Percentiles rank a stretch among this genome's conserved stretches.
These are phyloP conservation scores for Epichloe coenophiala DNA, from an alignment of 2,329 filamentous ascomycete species.

Conservation along the genomic window DNA sequence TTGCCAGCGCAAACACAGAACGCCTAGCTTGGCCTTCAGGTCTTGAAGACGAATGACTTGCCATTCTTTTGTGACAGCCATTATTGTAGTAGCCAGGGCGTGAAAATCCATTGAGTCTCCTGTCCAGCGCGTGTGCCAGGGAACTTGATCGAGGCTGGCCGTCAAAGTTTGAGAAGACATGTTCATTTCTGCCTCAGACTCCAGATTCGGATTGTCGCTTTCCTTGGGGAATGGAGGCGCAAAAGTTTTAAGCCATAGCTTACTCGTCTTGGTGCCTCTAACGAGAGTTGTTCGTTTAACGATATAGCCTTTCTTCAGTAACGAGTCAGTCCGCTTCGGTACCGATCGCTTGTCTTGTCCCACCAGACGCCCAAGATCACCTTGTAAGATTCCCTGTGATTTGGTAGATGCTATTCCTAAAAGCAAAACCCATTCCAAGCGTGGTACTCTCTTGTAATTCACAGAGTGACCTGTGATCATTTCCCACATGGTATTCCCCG, in stretches of 20 bases:
- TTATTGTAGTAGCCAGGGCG: constrained; percentile 41
- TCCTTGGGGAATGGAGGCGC: constrained; percentile 31
- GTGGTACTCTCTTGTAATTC: constrained; percentile 44
- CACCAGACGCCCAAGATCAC: constrained; percentile 42
- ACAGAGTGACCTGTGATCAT: constrained; percentile 44
- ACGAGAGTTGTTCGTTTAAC: constrained; percentile 46
- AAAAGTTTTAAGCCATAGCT: constrained; percentile 45
- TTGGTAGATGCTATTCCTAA: constrained; percentile 43
- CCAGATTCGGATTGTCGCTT: constrained; percentile 10
- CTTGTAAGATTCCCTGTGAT: constrained; percentile 44
- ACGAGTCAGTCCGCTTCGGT: constrained; percentile 44
- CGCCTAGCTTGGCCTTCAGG: constrained; percentile 42
- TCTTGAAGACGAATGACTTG: constrained; percentile 44
- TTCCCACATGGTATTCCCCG: constrained; percentile 45
- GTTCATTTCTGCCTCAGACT: constrained; percentile 21
- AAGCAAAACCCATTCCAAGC: constrained; percentile 45
- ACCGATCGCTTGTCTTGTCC: constrained; percentile 51
- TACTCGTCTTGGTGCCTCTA: constrained; percentile 47
- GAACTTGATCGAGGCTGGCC: constrained; percentile 36
- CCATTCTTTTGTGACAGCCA: constrained; percentile 44
- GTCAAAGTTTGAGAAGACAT: constrained; percentile 26
- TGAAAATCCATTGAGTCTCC: constrained; percentile 45
- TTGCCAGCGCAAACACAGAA: constrained; percentile 40
- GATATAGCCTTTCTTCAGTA: constrained; percentile 48
- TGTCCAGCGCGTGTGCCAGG: constrained; percentile 43